phyloP scores from a whole-genome alignment of 129 eudicot species.

The Heracleum sosnowskyi region DNA sequence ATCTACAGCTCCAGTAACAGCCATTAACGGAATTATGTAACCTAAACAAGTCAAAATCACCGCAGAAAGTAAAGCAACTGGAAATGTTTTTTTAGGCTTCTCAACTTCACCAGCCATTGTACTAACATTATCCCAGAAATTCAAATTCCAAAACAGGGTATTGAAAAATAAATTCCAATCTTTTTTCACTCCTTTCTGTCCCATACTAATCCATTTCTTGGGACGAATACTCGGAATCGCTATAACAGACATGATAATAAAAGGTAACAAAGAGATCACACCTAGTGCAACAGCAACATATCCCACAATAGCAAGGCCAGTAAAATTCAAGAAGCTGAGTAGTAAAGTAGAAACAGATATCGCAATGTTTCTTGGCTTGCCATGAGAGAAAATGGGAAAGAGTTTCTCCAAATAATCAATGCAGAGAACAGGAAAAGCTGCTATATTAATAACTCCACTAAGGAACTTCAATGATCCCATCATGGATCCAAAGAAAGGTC shows the following conservation, averaged over 20 bases:
- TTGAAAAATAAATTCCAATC: not conserved
- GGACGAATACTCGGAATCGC: not conserved
- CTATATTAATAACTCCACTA: not conserved
- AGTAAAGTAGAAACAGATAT: not conserved
- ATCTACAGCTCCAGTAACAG: not conserved
- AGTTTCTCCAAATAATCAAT: not conserved
- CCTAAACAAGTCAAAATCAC: not conserved
- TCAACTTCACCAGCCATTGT: slow-evolving; percentile 4
- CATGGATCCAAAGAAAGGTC: slow-evolving; percentile 5
- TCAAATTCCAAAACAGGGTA: not conserved
- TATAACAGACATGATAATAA: not conserved
- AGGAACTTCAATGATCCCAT: not conserved
- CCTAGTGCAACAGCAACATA: slow-evolving; percentile 1
- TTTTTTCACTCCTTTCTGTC: not conserved
- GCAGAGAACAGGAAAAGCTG: not conserved
- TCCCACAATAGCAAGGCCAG: slow-evolving; percentile 2
- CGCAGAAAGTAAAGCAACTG: not conserved
- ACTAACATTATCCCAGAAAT: not conserved
- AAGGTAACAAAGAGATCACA: not conserved
- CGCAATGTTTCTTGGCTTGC: not conserved
- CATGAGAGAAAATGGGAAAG: not conserved
- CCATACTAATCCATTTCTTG: not conserved
- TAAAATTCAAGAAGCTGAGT: not conserved
- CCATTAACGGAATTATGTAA: not conserved
- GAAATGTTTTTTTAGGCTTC: not conserved